Percentiles rank a stretch among this genome's conserved stretches.
Evolutionary conservation across 495 filamentous ascomycete species (phyloP).

Genomic region (Usnea hakonensis): DNA sequence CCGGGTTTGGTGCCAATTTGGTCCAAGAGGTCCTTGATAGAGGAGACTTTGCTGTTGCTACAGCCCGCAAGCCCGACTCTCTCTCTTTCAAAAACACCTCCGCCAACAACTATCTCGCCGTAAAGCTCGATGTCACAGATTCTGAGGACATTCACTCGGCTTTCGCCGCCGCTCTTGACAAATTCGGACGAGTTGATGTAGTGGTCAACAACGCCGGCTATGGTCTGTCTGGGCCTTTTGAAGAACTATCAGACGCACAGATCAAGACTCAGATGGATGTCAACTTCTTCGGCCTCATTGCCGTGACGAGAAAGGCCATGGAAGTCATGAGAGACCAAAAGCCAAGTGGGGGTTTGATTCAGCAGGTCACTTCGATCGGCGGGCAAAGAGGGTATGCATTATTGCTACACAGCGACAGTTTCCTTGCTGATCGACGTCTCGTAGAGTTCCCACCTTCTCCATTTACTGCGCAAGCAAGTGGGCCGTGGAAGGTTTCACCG

Average conservation of each 20-base stretch:
- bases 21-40: conserved; percentile 31
- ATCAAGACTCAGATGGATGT: conserved; percentile 24
- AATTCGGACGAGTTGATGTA: conserved; percentile 32
- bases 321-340: conserved; percentile 35
- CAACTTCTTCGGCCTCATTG: conserved; percentile 25
- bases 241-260: conserved; percentile 19
- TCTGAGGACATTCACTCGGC: conserved; percentile 24
- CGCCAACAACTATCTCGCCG: conserved; percentile 19
- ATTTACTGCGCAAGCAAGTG: conserved; percentile 37
- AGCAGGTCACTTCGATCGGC: conserved; percentile 39
- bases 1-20: conserved; percentile 34
- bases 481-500: conserved; percentile 35
- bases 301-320: conserved; percentile 37
- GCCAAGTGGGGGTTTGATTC: conserved; percentile 35
- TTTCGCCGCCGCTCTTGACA: conserved; percentile 24
- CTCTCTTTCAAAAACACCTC: conserved; percentile 23
- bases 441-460: conserved; percentile 29
- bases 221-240: conserved; percentile 17
- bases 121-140: conserved; percentile 29
- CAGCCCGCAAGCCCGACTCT: conserved; percentile 29
- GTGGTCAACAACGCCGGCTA: conserved; percentile 38
- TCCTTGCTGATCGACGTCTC: not conserved
- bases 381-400: conserved; percentile 29
- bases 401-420: not conserved
- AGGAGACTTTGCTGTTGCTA: conserved; percentile 36